A percentile compares a stretch with the other conserved stretches of the same genome.
These are phyloP conservation scores for Zizania latifolia DNA, from an alignment of 176 grass and related monocot species.

Conservation along the genomic window DNA sequence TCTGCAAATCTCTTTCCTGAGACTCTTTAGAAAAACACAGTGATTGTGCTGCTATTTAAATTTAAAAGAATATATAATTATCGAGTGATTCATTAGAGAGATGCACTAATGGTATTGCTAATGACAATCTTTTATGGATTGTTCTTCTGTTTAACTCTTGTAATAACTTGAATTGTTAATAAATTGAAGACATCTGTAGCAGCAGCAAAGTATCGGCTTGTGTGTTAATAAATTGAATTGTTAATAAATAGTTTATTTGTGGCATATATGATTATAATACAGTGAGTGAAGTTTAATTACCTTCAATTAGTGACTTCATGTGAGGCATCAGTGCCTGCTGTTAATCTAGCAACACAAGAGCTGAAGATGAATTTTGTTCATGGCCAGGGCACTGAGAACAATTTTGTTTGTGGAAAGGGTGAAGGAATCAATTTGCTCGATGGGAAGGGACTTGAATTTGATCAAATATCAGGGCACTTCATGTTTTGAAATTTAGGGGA, in stretches of 20 bases:
- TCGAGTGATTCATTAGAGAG: background rate
- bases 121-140: background rate
- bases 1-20: background rate
- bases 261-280: too few species aligned
- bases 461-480: background rate
- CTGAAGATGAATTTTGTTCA: constrained; percentile 16
- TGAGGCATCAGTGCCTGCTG: constrained; percentile 13
- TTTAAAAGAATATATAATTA: background rate
- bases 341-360: constrained; percentile 18
- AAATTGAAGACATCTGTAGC: too few species aligned
- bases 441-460: background rate
- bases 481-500: too few species aligned
- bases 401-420: too few species aligned
- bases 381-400: constrained; percentile 4
- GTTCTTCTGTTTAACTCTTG: constrained; percentile 20
- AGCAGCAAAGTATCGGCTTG: too few species aligned
- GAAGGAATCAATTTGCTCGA: too few species aligned
- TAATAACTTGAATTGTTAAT: background rate
- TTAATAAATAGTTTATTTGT: too few species aligned
- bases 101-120: constrained; percentile 5
- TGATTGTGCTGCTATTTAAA: background rate
- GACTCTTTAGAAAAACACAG: background rate
- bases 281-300: too few species aligned
- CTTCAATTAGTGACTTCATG: too few species aligned
- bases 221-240: too few species aligned